Conservation (phyloP, 345 rosid genomes). For the Capsella bursapastoris region DNA sequence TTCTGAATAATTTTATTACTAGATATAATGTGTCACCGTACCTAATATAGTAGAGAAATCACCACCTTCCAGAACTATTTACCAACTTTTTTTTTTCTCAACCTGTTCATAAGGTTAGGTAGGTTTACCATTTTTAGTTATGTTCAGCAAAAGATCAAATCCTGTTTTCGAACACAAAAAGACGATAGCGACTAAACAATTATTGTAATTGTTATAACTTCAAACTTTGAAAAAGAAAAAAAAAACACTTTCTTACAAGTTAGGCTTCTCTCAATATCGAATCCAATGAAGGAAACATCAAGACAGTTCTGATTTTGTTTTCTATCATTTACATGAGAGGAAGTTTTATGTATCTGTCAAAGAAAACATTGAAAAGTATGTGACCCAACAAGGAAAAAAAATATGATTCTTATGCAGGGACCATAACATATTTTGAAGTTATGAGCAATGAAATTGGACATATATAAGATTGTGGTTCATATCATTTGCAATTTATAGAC, state of each 20-base stretch:
- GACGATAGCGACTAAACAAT: not conserved
- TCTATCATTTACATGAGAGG: not conserved
- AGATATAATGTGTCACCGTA: not conserved
- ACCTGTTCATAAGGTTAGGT: not conserved
- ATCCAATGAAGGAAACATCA: not conserved
- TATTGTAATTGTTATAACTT: not conserved
- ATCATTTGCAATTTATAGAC: conserved; percentile 5
- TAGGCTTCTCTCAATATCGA: not conserved
- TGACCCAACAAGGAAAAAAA: not conserved
- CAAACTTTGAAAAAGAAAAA: not conserved
- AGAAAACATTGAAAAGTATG: not conserved
- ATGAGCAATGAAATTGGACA: conserved; percentile 3
- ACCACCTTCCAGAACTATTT: conserved; percentile 29
- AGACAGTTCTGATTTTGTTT: not conserved
- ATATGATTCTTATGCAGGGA: not conserved
- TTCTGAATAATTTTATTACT: conserved; percentile 17
- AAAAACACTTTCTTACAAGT: not conserved
- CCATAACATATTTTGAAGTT: not conserved
- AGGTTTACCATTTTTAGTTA: not conserved
- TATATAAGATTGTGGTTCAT: not conserved
- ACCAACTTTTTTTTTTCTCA: not conserved
- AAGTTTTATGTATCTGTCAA: not conserved
- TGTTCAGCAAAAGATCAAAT: not conserved
- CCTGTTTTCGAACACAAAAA: not conserved
- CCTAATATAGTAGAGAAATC: conserved; percentile 4